Evolutionary conservation across 2,329 filamentous ascomycete species (phyloP).

Genomic region (Magnaporthiopsis poae): DNA sequence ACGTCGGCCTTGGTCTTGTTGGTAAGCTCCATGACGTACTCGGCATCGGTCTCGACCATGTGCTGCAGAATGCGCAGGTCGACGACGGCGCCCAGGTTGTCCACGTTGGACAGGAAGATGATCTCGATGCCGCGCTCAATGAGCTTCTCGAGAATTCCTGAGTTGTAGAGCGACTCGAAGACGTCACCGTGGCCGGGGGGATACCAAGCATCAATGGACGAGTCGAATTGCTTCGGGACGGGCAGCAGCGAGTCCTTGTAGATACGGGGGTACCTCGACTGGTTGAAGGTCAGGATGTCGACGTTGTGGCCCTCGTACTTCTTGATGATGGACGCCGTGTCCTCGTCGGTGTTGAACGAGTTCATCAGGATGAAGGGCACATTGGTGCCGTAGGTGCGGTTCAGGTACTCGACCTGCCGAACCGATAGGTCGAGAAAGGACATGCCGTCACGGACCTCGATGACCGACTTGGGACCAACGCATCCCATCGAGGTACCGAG

Average conservation of each 20-base stretch:
- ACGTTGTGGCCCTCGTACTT: conserved; percentile 99
- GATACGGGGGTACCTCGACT: conserved; percentile 95
- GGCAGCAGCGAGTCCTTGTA: conserved; percentile 96
- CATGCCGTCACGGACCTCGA: conserved; percentile 99
- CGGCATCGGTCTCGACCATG: conserved; percentile 93
- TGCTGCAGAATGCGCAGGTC: conserved; percentile 97
- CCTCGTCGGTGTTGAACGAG: conserved; percentile 99
- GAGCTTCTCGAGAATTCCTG: conserved; percentile 91
- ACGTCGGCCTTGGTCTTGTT: conserved; percentile 99
- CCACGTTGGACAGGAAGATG: conserved; percentile 96
- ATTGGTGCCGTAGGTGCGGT: conserved; percentile 94
- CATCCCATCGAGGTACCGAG: conserved; percentile 99
- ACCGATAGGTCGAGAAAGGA: conserved; percentile 98
- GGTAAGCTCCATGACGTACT: conserved; percentile 99
- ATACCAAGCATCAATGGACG: conserved; percentile 93
- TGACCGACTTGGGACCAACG: conserved; percentile 97
- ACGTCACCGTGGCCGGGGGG: conserved; percentile 95
- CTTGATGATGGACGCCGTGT: conserved; percentile 98
- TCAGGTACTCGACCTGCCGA: conserved; percentile 96
- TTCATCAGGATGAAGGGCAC: conserved; percentile 99
- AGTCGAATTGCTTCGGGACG: conserved; percentile 80
- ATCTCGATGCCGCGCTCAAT: conserved; percentile 91
- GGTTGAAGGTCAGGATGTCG: conserved; percentile 99
- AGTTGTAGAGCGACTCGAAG: conserved; percentile 99
- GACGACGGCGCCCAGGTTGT: conserved; percentile 95